Evolutionary conservation across 202 grass and related monocot genomes (phyloP).

Genomic region (Saccharum hybrid): DNA sequence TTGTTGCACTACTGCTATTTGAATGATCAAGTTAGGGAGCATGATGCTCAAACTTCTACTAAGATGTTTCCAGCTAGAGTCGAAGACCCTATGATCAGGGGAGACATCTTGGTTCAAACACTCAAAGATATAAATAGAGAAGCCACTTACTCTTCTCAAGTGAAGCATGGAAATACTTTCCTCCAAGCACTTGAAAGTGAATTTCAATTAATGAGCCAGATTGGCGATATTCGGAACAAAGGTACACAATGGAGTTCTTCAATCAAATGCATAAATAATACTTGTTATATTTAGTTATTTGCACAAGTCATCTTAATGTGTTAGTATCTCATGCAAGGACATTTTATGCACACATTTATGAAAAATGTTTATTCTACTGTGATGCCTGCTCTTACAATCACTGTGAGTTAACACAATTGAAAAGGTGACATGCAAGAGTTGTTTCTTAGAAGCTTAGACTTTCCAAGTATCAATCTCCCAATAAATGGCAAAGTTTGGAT

Average conservation of each 20-base stretch:
- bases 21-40: conserved; percentile 63
- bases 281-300: conserved; percentile 32
- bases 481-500: conserved; percentile 7
- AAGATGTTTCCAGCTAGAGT: conserved; percentile 95
- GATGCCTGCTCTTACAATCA: conserved; percentile 11
- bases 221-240: conserved; percentile 66
- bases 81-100: conserved; percentile 88
- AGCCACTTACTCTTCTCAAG: conserved; percentile 58
- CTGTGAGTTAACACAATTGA: conserved; percentile 25
- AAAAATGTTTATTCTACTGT: conserved; percentile 32
- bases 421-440: not conserved
- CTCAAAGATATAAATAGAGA: conserved; percentile 81
- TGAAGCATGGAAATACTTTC: conserved; percentile 71
- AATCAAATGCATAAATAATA: not conserved
- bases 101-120: conserved; percentile 89
- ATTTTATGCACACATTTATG: conserved; percentile 24
- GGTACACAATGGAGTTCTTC: conserved; percentile 53
- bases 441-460: not conserved
- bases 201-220: conserved; percentile 70
- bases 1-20: conserved; percentile 91
- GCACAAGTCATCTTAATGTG: conserved; percentile 27
- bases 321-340: not conserved
- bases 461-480: conserved; percentile 25
- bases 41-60: conserved; percentile 52
- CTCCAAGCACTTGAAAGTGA: conserved; percentile 79